Evolutionary conservation across 2,329 filamentous ascomycete species (phyloP), one percentile per base, ranked within the genome.

Genomic region (Blastomyces parvus): DNA sequence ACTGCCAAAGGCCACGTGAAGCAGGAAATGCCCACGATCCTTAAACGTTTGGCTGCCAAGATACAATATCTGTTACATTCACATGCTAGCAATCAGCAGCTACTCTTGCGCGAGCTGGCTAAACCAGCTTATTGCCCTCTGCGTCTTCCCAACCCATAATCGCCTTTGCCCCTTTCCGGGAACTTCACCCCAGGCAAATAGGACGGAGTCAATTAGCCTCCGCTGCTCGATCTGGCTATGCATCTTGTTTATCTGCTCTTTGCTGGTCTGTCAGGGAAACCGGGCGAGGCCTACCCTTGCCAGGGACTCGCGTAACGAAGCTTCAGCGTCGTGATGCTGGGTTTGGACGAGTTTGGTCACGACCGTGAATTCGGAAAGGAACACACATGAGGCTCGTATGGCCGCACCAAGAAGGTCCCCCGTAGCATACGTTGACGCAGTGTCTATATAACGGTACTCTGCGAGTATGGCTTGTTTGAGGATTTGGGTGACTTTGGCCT

Each of bases 71-170:
- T 5, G 14, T 19, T 44, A 19, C 19, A 19, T 19, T 7, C 33
- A 44, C 19, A 14, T n/a, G 17, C 42, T n/a, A 4, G 42, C 8
- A 11, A 7, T 25, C 25, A 53, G 3, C 17, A 19, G 27, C 50
- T 17, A 30, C 2, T 33, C 7, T 30, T 13, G 17, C 7, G 25
- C 25, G 25, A 53, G 17, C 25, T 4, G 13, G 19, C 55, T 57
- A 57, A 57, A 42, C n/a, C 55, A 57, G 25, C 36, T 42, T 36
- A 22, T 40, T 57, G 8, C 55, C 55, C 36, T 40, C 55, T 36
- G 30, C 55, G 38, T 57, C 36, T 36, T 42, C 55, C 55, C 30
- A 57, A n/a, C 55, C 55, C 55, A 57, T 57, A 38, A 57, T 33
- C 55, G 36, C 36, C 6, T n/a, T n/a, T 17, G 7, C 25, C 55